Evolutionary conservation across 2,329 filamentous ascomycete genomes (phyloP).

Genomic region (Penicillium sp.): DNA sequence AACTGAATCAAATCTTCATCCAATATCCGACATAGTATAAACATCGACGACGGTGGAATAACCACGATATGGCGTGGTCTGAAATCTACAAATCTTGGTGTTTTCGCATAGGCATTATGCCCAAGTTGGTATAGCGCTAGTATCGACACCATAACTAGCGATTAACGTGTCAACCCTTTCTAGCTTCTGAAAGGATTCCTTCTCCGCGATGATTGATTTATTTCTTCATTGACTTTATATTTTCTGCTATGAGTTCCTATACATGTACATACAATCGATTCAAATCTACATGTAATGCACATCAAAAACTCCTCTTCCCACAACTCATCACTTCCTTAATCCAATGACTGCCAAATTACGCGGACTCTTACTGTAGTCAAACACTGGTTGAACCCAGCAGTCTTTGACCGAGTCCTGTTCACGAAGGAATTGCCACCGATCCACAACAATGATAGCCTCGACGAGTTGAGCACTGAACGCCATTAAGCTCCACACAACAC

Average conservation of each 20-base stretch:
- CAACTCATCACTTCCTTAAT: slow-evolving; percentile 62
- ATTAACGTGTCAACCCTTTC: too few species aligned
- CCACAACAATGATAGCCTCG: slow-evolving; percentile 85
- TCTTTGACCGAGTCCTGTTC: slow-evolving; percentile 74
- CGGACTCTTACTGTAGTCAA: slow-evolving; percentile 82
- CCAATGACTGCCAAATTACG: slow-evolving; percentile 92
- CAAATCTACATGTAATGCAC: background rate
- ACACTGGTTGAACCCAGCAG: slow-evolving; percentile 90
- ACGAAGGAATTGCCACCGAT: slow-evolving; percentile 81
- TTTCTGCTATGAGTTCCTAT: background rate
- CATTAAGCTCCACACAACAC: slow-evolving; percentile 91
- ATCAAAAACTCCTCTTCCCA: background rate
- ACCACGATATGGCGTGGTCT: too few species aligned
- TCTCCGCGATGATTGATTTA: too few species aligned
- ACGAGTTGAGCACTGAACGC: slow-evolving; percentile 90
- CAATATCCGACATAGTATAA: too few species aligned
- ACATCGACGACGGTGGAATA: too few species aligned
- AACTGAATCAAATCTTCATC: too few species aligned
- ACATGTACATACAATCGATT: background rate
- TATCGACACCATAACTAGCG: too few species aligned
- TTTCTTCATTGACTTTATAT: background rate
- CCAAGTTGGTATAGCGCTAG: too few species aligned
- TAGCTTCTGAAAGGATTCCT: too few species aligned
- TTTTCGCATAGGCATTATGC: too few species aligned
- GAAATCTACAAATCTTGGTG: too few species aligned